Percentiles rank a stretch among this genome's conserved stretches.
Conservation (phyloP, 2,329 filamentous ascomycete species). For the Botryotinia globosa region DNA sequence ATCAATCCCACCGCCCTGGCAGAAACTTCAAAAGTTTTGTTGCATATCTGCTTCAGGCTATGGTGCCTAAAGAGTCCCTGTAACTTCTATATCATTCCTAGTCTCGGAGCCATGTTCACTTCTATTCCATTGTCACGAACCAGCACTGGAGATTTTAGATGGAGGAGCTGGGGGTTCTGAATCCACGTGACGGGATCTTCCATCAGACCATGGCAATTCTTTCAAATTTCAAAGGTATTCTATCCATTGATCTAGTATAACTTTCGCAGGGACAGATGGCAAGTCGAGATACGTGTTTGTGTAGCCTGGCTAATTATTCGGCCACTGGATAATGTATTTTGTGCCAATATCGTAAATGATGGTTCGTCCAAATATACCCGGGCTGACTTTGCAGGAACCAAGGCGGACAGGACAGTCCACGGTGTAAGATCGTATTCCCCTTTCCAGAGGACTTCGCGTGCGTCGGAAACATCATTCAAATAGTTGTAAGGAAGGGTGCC, state of each 20-base stretch:
- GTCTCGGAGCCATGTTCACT: background rate
- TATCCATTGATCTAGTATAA: conserved; percentile 11
- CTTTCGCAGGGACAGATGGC: background rate
- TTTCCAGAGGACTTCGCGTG: conserved; percentile 8
- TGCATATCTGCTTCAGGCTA: conserved; percentile 10
- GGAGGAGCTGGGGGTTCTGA: background rate
- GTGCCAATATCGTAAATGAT: conserved; percentile 8
- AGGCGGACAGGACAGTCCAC: background rate
- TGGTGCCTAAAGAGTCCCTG: background rate
- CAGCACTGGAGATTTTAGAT: background rate
- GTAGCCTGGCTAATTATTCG: conserved; percentile 2
- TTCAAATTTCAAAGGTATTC: background rate
- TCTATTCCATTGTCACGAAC: background rate
- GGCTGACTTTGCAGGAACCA: conserved; percentile 4
- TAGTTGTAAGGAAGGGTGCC: background rate
- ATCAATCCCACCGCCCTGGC: background rate
- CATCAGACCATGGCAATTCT: background rate
- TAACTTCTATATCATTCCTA: background rate
- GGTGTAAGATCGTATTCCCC: conserved; percentile 10
- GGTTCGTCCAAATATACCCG: conserved; percentile 1
- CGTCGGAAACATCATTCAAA: background rate
- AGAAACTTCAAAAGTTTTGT: conserved; percentile 1
- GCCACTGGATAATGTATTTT: background rate
- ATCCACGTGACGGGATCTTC: background rate
- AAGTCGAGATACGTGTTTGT: conserved; percentile 10